Conservation (phyloP, 106 monocot species). For the Phalaenopsis equestris region DNA sequence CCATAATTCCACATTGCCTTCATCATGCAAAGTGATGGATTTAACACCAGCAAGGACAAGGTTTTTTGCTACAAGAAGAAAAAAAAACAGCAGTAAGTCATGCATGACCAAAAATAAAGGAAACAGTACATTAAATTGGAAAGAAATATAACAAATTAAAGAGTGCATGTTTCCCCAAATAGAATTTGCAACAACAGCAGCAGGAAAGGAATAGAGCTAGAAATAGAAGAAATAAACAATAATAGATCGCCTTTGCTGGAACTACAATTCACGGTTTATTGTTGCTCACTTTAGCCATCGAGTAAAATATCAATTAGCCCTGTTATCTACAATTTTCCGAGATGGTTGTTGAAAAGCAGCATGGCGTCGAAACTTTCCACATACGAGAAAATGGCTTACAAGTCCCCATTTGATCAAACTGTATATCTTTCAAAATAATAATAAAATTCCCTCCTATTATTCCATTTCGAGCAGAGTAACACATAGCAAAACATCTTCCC, state of each 20-base stretch:
- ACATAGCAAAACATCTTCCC: neutral
- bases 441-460: neutral
- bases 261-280: neutral
- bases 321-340: neutral
- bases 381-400: neutral
- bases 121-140: neutral
- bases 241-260: neutral
- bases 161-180: neutral
- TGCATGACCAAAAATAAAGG: neutral
- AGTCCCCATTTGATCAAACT: neutral
- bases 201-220: neutral
- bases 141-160: neutral
- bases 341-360: neutral
- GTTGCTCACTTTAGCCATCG: neutral
- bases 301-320: neutral
- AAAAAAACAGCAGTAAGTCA: neutral
- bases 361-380: neutral
- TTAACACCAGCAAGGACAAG: slow-evolving; percentile 70
- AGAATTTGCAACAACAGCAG: neutral
- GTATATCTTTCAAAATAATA: neutral
- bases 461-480: neutral
- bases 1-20: slow-evolving; percentile 44
- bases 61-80: slow-evolving; percentile 49
- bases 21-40: slow-evolving; percentile 61
- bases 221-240: neutral